These are phyloP conservation scores for Aspergillus texensis DNA, from an alignment of 2,329 filamentous ascomycete genomes.

Conservation along the genomic window DNA sequence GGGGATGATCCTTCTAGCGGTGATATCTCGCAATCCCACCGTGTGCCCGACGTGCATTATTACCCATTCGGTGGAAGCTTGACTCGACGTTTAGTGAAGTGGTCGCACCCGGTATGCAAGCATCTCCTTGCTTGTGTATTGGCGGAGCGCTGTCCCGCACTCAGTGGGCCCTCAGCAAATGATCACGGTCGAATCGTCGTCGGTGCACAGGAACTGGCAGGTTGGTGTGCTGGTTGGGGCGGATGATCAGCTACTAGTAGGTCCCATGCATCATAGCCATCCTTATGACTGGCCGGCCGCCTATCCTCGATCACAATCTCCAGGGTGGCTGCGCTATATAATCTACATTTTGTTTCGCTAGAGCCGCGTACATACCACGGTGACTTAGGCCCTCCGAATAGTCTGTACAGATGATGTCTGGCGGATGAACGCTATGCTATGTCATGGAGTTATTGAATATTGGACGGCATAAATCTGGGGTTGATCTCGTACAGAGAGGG, in stretches of 20 bases:
- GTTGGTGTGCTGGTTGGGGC: conserved; percentile 60
- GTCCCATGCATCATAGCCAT: background rate
- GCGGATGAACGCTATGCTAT: background rate
- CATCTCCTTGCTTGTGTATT: conserved; percentile 85
- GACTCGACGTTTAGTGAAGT: conserved; percentile 22
- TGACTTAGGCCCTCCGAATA: background rate
- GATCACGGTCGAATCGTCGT: conserved; percentile 50
- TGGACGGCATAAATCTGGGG: background rate
- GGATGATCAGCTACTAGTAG: conserved; percentile 26
- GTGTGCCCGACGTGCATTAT: conserved; percentile 17
- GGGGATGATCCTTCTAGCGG: conserved; percentile 10
- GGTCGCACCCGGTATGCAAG: conserved; percentile 66
- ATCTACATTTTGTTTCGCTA: background rate
- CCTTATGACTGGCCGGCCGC: background rate
- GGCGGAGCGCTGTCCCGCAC: conserved; percentile 62
- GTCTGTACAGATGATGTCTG: background rate
- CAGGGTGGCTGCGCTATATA: background rate
- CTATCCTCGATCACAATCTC: background rate
- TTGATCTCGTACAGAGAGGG: background rate
- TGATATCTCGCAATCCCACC: background rate
- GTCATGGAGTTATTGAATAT: background rate
- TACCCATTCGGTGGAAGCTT: conserved; percentile 42
- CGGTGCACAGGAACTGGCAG: conserved; percentile 70
- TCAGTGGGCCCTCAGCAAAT: conserved; percentile 62
- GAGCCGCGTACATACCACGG: background rate